These are phyloP conservation scores for Xylaria digitata DNA, from an alignment of 2,329 filamentous ascomycete genomes.

Conservation along the genomic window DNA sequence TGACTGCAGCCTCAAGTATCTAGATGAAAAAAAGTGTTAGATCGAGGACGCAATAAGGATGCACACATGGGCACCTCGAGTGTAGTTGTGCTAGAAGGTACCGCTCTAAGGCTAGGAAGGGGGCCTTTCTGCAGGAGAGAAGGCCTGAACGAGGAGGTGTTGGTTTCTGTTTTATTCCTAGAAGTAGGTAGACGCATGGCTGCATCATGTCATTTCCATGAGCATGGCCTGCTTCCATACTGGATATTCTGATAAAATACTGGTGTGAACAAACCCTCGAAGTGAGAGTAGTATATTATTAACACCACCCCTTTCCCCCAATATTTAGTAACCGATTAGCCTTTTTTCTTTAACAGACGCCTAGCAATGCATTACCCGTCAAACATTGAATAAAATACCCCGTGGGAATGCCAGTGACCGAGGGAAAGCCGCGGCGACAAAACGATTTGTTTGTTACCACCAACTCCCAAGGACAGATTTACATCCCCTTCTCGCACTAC, in stretches of 20 bases:
- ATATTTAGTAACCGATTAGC: background rate
- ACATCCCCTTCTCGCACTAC: conserved; percentile 47
- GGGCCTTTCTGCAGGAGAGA: background rate
- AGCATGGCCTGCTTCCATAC: background rate
- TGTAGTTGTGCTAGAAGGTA: background rate
- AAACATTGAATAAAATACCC: background rate
- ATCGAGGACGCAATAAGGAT: background rate
- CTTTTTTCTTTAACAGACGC: conserved; percentile 29
- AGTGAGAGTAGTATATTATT: background rate
- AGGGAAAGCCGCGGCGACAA: background rate
- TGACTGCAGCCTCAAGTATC: background rate
- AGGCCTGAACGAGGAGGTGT: background rate
- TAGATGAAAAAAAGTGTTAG: background rate
- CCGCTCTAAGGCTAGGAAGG: background rate
- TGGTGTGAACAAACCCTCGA: background rate
- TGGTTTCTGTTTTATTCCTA: background rate
- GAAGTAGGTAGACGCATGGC: background rate
- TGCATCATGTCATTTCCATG: background rate
- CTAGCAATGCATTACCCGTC: conserved; percentile 30
- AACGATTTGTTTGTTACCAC: background rate
- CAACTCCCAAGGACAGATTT: background rate
- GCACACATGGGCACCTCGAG: background rate
- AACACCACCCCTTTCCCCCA: background rate
- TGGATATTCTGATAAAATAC: background rate
- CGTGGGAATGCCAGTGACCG: background rate